A percentile compares a stretch with the other conserved stretches of the same genome.
Conservation (phyloP, 257 asterid species). For the Craterostigma plantagineum region DNA sequence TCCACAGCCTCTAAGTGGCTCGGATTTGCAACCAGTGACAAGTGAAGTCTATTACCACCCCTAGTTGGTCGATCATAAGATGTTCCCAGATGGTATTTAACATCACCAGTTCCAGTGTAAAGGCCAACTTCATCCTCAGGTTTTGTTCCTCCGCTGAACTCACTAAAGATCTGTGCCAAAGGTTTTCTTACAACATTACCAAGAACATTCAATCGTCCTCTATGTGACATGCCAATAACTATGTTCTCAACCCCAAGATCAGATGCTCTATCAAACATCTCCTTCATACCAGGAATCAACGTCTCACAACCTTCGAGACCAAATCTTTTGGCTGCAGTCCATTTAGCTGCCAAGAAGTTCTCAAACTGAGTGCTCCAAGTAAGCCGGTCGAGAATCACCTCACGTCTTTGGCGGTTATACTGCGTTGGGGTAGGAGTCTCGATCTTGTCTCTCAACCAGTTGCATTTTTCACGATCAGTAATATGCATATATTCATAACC, state of each 20-base stretch:
- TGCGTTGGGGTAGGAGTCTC: conserved; percentile 75
- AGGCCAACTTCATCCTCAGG: conserved; percentile 82
- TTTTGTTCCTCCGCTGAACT: conserved; percentile 79
- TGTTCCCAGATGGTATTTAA: conserved; percentile 90
- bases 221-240: conserved; percentile 94
- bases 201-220: conserved; percentile 79
- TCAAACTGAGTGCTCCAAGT: conserved; percentile 89
- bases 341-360: conserved; percentile 87
- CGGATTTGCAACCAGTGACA: conserved; percentile 90
- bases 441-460: conserved; percentile 91
- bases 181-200: conserved; percentile 95
- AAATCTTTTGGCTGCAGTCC: conserved; percentile 90
- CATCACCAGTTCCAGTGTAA: conserved; percentile 96
- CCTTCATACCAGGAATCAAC: conserved; percentile 97
- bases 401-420: conserved; percentile 60
- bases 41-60: conserved; percentile 86
- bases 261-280: conserved; percentile 90
- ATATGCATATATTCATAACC: conserved; percentile 97
- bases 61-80: conserved; percentile 94
- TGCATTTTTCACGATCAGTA: conserved; percentile 82
- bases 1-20: conserved; percentile 97
- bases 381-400: conserved; percentile 85
- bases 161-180: conserved; percentile 76
- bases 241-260: conserved; percentile 95
- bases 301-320: conserved; percentile 99